Conservation (phyloP, 2,329 filamentous ascomycete species). For the Penicillium sp. region DNA sequence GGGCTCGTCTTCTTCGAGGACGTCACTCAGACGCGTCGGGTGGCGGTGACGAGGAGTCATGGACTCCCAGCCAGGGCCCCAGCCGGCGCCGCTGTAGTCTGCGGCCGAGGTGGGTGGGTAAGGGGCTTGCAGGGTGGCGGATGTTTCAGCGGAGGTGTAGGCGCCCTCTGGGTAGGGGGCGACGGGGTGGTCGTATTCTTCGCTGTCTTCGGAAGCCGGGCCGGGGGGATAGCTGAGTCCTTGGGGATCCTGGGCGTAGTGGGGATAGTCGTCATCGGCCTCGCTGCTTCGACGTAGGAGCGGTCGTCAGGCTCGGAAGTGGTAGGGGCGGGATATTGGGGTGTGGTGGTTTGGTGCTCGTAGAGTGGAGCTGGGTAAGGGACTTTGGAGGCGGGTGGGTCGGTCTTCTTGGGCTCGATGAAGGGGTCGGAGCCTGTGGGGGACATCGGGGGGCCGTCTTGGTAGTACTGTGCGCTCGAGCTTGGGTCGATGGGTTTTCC, state of each 20-base stretch:
- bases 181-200: slow-evolving; percentile 54
- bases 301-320: slow-evolving; percentile 51
- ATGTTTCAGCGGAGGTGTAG: slow-evolving; percentile 28
- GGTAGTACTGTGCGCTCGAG: slow-evolving; percentile 53
- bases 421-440: slow-evolving; percentile 66
- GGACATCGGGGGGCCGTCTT: slow-evolving; percentile 48
- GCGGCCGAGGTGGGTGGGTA: slow-evolving; percentile 41
- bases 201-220: slow-evolving; percentile 50
- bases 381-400: slow-evolving; percentile 30
- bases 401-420: slow-evolving; percentile 47
- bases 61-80: slow-evolving; percentile 72
- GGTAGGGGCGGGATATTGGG: slow-evolving; percentile 33
- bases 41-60: slow-evolving; percentile 76
- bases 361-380: slow-evolving; percentile 38
- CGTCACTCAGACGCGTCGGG: slow-evolving; percentile 84
- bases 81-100: slow-evolving; percentile 69
- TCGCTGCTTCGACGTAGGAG: slow-evolving; percentile 60
- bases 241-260: slow-evolving; percentile 62
- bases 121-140: slow-evolving; percentile 28
- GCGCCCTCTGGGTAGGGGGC: slow-evolving; percentile 38
- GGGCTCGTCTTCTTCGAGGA: slow-evolving; percentile 81
- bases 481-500: slow-evolving; percentile 28
- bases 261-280: slow-evolving; percentile 70
- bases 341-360: slow-evolving; percentile 38
- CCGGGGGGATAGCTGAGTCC: slow-evolving; percentile 59